Percentiles rank a stretch among this genome's conserved stretches.
Conservation (phyloP, 306 rosid species). For the Begonia peltatifolia region DNA sequence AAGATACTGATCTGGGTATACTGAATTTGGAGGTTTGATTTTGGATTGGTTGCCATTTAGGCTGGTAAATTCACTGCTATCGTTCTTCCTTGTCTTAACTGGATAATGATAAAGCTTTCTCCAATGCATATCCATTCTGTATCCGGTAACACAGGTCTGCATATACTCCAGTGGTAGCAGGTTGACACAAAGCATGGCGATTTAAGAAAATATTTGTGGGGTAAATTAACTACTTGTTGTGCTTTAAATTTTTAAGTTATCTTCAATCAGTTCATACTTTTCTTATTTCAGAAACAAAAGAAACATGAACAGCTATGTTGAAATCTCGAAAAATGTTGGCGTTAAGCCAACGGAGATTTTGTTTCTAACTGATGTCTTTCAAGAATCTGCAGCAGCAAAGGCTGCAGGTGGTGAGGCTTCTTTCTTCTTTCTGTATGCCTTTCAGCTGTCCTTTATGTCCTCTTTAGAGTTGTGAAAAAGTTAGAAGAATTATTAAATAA, state of each 20-base stretch:
- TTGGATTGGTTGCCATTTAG: background rate
- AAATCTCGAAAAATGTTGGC: constrained; percentile 62
- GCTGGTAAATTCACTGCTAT: background rate
- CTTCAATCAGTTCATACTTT: background rate
- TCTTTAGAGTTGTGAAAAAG: too few relatives aligned
- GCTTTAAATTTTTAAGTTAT: too few relatives aligned
- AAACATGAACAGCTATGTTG: constrained; percentile 59
- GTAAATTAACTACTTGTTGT: constrained; percentile 18
- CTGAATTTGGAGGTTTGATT: background rate
- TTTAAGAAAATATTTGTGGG: constrained; percentile 80
- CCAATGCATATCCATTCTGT: background rate
- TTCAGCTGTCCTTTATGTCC: too few relatives aligned
- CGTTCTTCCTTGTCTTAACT: background rate
- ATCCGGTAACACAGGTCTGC: constrained; percentile 44
- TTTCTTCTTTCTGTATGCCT: too few relatives aligned
- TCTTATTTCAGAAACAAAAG: constrained; percentile 58
- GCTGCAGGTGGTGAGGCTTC: constrained; percentile 44
- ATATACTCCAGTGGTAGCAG: constrained; percentile 98
- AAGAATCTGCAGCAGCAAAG: constrained; percentile 92
- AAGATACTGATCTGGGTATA: background rate
- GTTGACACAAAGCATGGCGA: constrained; percentile 87
- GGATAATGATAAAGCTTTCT: background rate
- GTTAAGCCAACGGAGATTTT: constrained; percentile 68
- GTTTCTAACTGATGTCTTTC: constrained; percentile 70
- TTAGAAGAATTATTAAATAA: too few relatives aligned